Conservation (phyloP, 345 rosid genomes). For the Acer campestre region DNA sequence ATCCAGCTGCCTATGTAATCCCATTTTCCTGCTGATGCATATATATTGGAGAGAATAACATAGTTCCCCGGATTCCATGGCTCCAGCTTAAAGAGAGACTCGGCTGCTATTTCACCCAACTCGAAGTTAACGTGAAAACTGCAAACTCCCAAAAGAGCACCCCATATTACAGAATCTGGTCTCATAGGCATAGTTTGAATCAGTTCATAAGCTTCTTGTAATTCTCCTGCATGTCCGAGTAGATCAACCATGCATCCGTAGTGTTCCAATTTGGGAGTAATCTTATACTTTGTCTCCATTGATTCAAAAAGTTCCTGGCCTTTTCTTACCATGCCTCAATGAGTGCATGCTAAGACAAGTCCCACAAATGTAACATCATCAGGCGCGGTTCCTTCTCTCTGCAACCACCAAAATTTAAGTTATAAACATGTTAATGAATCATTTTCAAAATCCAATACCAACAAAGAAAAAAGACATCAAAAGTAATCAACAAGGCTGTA, state of each 20-base stretch:
- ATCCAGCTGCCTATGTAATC: no score
- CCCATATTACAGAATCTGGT: conserved; percentile 83
- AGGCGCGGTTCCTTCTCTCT: conserved; percentile 55
- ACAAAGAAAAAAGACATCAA: background rate
- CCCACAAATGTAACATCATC: conserved; percentile 85
- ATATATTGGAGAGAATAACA: no score
- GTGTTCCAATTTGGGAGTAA: conserved; percentile 72
- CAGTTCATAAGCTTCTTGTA: conserved; percentile 66
- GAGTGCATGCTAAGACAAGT: conserved; percentile 76
- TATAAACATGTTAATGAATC: background rate
- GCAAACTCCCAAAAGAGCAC: conserved; percentile 80
- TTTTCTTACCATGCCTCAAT: conserved; percentile 61
- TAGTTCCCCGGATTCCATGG: conserved; percentile 76
- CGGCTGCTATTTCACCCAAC: conserved; percentile 70
- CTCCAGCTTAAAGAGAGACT: conserved; percentile 61
- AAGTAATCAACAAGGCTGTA: background rate
- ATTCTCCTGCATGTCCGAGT: conserved; percentile 73
- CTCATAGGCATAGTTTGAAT: conserved; percentile 66
- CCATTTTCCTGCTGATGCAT: no score
- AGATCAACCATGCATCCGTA: conserved; percentile 91
- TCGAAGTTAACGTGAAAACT: conserved; percentile 66
- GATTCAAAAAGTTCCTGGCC: conserved; percentile 58
- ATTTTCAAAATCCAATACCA: background rate
- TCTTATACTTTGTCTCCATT: conserved; percentile 42
- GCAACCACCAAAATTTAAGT: conserved; percentile 11